phyloP scores from a whole-genome alignment of 2,329 filamentous ascomycete genomes.

The Fusarium guadeloupense region DNA sequence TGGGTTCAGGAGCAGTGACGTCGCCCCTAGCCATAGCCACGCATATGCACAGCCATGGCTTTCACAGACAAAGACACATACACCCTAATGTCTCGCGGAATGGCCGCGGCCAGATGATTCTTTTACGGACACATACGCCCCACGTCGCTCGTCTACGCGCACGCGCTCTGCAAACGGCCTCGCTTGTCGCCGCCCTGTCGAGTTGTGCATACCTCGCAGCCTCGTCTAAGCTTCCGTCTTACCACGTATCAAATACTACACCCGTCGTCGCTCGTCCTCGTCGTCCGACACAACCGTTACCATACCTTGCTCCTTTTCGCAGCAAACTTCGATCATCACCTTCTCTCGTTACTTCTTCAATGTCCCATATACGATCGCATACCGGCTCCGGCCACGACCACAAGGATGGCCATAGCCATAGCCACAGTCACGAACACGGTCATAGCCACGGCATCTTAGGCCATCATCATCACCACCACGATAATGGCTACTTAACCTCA shows the following conservation, averaged over 20 bases:
- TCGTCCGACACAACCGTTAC: conserved; percentile 31
- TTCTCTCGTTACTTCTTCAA: conserved; percentile 44
- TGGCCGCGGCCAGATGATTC: conserved; percentile 37
- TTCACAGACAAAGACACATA: conserved; percentile 33
- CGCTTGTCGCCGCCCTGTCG: conserved; percentile 39
- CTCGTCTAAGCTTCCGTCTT: conserved; percentile 30
- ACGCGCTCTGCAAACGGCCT: conserved; percentile 36
- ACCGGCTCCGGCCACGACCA: conserved; percentile 37
- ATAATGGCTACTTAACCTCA: conserved; percentile 94
- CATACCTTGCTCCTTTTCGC: conserved; percentile 37
- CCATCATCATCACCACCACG: conserved; percentile 85
- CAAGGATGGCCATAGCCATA: conserved; percentile 36
- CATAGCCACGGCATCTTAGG: conserved; percentile 39
- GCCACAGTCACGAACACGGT: conserved; percentile 35
- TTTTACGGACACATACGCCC: conserved; percentile 38
- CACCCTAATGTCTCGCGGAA: conserved; percentile 34
- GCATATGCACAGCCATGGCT: conserved; percentile 29
- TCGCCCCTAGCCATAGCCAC: conserved; percentile 39
- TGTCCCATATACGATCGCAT: conserved; percentile 47
- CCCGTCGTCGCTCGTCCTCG: conserved; percentile 19
- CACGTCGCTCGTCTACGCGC: conserved; percentile 35
- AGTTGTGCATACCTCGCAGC: conserved; percentile 39
- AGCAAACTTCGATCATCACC: conserved; percentile 31
- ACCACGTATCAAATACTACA: conserved; percentile 34
- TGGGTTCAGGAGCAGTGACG: conserved; percentile 39